Base-by-base conservation (phyloP, 2,329 filamentous ascomycete genomes). In the Chrysoporthe austroafricana region DNA sequence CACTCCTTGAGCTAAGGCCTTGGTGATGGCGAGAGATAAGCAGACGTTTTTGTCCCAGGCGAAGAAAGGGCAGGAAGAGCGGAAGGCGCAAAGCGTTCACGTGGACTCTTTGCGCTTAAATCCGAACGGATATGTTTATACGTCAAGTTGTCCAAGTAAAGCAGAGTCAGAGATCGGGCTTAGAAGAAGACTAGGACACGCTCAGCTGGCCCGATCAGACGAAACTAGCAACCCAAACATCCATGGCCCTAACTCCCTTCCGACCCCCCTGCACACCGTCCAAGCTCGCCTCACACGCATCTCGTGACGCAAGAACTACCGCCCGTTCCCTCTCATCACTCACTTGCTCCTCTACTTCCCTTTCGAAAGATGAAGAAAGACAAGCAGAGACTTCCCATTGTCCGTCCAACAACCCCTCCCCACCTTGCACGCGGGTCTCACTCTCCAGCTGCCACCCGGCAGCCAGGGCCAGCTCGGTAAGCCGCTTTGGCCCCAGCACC, bases 201-300 rank as follows among this genome's bases (percentile, higher is more conserved):
- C 39, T 59, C 16, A 59, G 57, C 32, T 42, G 4, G 57, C 34
- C 34, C 39, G 13, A 21, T 71, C 61, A 70, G n/a, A 64, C 64
- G 57, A 71, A 72, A 54, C 16, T 70, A 36, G 70, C 54, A 63
- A 66, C 66, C 70, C 70, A 72, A 36, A 72, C 69, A 72, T 72
- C 71, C 70, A 72, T 72, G 8, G 66, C 36, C n/a, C 66, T 34
- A 3, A 71, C 64, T 52, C 64, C 66, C 64, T 70, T 72, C 64
- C 36, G 52, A 52, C 70, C 69, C 3, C 64, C 68, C 60, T 63
- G n/a, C 58, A 72, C 48, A 16, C 39, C 63, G 66, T 71, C 66
- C 63, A 71, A 57, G 59, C 69, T 71, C 52, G 69, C 70, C 65
- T 71, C 65, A 52, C 68, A 70, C 39, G 58, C 58, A 60, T 60